Evolutionary conservation across 495 filamentous ascomycete species (phyloP).

Genomic region (Choiromyces venosus): DNA sequence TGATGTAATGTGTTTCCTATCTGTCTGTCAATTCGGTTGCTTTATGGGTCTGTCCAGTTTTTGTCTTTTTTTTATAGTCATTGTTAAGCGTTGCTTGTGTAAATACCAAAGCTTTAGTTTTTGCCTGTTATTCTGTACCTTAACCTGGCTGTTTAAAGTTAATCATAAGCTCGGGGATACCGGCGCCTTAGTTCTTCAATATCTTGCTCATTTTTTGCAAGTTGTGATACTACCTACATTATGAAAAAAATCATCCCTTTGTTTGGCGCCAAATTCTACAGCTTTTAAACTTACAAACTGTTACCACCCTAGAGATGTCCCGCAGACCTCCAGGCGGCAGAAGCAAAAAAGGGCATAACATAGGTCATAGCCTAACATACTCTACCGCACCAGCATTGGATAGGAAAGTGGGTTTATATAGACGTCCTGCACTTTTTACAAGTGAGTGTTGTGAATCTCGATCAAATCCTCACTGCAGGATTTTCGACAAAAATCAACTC

Average conservation of each 20-base stretch:
- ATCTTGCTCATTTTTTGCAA: background rate
- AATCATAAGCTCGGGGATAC: background rate
- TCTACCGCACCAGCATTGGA: too few relatives aligned
- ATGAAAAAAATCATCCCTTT: background rate
- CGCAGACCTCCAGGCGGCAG: too few relatives aligned
- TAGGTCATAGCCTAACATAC: background rate
- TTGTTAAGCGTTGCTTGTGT: background rate
- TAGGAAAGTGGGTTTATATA: background rate
- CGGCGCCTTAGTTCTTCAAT: background rate
- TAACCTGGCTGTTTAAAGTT: too few relatives aligned
- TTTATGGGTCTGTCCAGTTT: background rate
- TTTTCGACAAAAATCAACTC: too few relatives aligned
- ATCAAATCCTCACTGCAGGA: background rate
- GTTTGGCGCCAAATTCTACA: background rate
- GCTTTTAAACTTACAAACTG: background rate
- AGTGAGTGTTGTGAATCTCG: too few relatives aligned
- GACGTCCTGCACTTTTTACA: too few relatives aligned
- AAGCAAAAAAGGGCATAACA: background rate
- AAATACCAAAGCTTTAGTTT: background rate
- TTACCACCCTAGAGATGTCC: background rate
- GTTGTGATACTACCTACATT: background rate
- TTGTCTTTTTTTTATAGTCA: background rate
- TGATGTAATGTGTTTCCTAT: background rate
- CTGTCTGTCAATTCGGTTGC: background rate
- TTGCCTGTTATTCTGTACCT: background rate